These are phyloP conservation scores for Meyerozyma carpophila DNA, from an alignment of 1,139 yeast species.

Conservation along the genomic window DNA sequence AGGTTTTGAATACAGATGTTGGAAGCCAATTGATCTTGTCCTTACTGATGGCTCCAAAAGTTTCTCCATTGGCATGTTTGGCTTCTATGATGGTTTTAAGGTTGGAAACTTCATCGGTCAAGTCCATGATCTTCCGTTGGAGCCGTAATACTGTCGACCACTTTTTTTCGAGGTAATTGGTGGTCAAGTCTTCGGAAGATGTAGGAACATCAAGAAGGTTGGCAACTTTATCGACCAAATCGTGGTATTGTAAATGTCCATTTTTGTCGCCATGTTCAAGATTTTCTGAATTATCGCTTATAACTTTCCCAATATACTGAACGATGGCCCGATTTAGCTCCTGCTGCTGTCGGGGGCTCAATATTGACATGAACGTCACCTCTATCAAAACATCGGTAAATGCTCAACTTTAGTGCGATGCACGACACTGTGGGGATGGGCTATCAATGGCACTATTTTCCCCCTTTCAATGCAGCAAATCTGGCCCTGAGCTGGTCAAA, in stretches of 20 bases:
- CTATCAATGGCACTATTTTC: background rate
- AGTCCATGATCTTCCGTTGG: slow-evolving; percentile 68
- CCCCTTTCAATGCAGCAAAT: slow-evolving; percentile 40
- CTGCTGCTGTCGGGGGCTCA: slow-evolving; percentile 45
- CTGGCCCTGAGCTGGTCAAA: slow-evolving; percentile 41
- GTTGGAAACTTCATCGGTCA: slow-evolving; percentile 38
- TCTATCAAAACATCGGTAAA: background rate
- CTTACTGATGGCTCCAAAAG: slow-evolving; percentile 11
- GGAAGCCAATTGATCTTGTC: slow-evolving; percentile 70
- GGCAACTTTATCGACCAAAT: slow-evolving; percentile 8
- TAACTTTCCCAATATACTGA: slow-evolving; percentile 44
- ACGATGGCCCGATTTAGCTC: slow-evolving; percentile 54
- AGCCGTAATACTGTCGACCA: slow-evolving; percentile 85
- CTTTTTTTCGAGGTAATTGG: slow-evolving; percentile 67
- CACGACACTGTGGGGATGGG: slow-evolving; percentile 1
- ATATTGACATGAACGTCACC: slow-evolving; percentile 13
- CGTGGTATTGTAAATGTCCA: background rate
- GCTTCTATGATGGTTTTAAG: slow-evolving; percentile 41
- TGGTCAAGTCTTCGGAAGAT: slow-evolving; percentile 22
- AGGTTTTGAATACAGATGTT: slow-evolving; percentile 39
- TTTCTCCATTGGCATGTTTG: slow-evolving; percentile 9
- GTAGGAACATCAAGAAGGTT: slow-evolving; percentile 12
- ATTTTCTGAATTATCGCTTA: slow-evolving; percentile 11
- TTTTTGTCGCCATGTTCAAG: background rate
- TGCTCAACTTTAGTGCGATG: slow-evolving; percentile 1